Evolutionary conservation across 2,329 filamentous ascomycete genomes (phyloP), one percentile per base, ranked within the genome.

Genomic region (Hyphodiscus sp.): DNA sequence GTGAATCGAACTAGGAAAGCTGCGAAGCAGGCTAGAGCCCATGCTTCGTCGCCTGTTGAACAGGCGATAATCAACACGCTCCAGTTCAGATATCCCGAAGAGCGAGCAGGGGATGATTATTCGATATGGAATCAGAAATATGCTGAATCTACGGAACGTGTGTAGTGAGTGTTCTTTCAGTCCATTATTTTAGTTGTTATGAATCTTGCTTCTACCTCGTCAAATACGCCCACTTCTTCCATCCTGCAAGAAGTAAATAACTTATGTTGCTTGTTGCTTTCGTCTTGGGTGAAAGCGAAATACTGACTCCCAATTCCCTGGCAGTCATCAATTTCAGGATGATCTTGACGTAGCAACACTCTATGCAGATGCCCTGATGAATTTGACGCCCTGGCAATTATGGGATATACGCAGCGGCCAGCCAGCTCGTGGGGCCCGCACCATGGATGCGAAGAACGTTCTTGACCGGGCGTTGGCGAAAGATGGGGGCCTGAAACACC

Each of bases 331-430:
- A 2, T 84, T 79, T 60, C 61, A 51, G 1, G 69, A 78, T 42
- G 81, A 86, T 62, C 70, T 86, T 1, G 84, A 89, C 57, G 74
- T 87, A n/a, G 76, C 78, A 2, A 72, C 79, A 1, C 69, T 88
- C 1, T 87, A 80, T 60, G 82, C 80, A 1, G 85, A 86, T 60
- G 75, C 83, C 0, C 65, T 86, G 45, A 85, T 86, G 78, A 85
- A 84, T 52, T 67, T 85, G 2, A 84, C 77, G 0, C 82, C 83
- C 0, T 86, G 83, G 83, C 71, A 76, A 53, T 69, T 87, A 2
- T 87, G 82, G 82, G 78, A 86, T 61, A 56, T 85, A 16, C 65
- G 71, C 5, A 85, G 76, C 0, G 83, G 82, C 4, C 52, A 78
- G 44, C 82, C 85, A 0, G 76, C 75, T 1, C 58, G 72, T 1